Evolutionary conservation across 768 basidiomycete genomes (phyloP).

Genomic region (Phlegmacium glaucopus): DNA sequence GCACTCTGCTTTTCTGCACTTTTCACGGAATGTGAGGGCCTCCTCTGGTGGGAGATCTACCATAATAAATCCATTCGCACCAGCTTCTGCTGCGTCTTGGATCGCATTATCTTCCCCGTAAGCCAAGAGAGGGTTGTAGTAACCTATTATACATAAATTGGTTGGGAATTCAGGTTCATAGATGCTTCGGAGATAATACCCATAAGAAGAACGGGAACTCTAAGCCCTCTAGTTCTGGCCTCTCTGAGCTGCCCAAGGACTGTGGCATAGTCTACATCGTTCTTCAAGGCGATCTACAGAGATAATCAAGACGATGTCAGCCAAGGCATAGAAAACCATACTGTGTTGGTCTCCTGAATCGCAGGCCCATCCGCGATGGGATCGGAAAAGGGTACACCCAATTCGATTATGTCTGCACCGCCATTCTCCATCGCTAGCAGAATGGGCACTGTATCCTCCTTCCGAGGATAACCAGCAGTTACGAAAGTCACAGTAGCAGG

Average conservation of each 20-base stretch:
- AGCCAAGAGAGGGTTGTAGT: constrained; percentile 94
- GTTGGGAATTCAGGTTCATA: constrained; percentile 5
- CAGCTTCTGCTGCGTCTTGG: constrained; percentile 82
- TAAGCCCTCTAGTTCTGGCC: constrained; percentile 80
- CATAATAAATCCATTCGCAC: constrained; percentile 96
- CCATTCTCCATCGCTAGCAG: constrained; percentile 92
- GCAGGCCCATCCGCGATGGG: constrained; percentile 94
- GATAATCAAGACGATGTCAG: constrained; percentile 2
- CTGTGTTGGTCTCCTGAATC: constrained; percentile 94
- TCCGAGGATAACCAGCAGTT: constrained; percentile 88
- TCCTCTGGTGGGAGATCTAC: constrained; percentile 98
- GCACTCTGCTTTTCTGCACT: constrained; percentile 78
- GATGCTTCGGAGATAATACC: constrained; percentile 42
- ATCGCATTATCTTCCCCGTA: constrained; percentile 96
- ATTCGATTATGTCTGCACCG: constrained; percentile 91
- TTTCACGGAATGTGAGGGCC: constrained; percentile 84
- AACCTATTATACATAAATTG: constrained; percentile 51
- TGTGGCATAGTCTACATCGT: constrained; percentile 71
- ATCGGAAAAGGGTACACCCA: constrained; percentile 95
- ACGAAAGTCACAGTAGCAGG: constrained; percentile 83
- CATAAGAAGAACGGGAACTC: constrained; percentile 89
- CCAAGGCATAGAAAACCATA: constrained; percentile 33
- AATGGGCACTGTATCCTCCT: constrained; percentile 78
- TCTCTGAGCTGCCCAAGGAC: constrained; percentile 75
- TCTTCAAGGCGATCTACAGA: constrained; percentile 75